Base-by-base conservation (phyloP, 1,139 yeast genomes). In the Zygosaccharomyces pseudobailii region DNA sequence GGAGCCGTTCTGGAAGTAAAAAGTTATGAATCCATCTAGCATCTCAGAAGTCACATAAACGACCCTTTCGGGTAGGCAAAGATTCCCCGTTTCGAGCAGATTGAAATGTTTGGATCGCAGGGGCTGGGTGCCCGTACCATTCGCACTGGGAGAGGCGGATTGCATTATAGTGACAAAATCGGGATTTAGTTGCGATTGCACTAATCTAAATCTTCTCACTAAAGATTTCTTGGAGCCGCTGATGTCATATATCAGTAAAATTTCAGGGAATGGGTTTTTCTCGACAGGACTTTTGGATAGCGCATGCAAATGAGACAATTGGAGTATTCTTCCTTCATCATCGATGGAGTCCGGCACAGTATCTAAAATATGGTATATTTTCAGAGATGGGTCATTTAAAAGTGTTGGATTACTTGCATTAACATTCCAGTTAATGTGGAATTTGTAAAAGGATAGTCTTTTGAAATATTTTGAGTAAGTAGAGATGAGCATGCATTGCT, bases 401-500 rank as follows among this genome's bases (percentile, higher is more conserved):
- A 55, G 53, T 22, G 53, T 55, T 4, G 59, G 56, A 41, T 55
- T 56, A 3, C 55, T 50, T 1, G 56, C 47, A 33, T 53, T 55
- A 6, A 57, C 54, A 40, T 64, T 65, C 69, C 69, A 66, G 32
- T 58, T 55, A n/a, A 65, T 63, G 22, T 51, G 51, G 21, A 65
- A 47, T 46, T 60, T 63, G 45, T 62, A 65, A 43, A 64, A 61
- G 3, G 61, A 53, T 8, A 66, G 40, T 23, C 53, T 56, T 13
- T 55, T 55, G 4, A 58, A 51, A 6, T 58, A 34, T 35, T 52
- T 57, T 5, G 68, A 64, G 39, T 56, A 62, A 4, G 63, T 55
- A 5, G 66, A 54, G n/a, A 65, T 54, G 21, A 65, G 48, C 48
- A 63, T 47, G 37, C 62, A 53, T 44, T 66, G 66, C 5, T 59